Percentiles rank a stretch among this genome's conserved stretches.
phyloP scores from a whole-genome alignment of 208 protist genomes.

The Strigomonas culicis region DNA sequence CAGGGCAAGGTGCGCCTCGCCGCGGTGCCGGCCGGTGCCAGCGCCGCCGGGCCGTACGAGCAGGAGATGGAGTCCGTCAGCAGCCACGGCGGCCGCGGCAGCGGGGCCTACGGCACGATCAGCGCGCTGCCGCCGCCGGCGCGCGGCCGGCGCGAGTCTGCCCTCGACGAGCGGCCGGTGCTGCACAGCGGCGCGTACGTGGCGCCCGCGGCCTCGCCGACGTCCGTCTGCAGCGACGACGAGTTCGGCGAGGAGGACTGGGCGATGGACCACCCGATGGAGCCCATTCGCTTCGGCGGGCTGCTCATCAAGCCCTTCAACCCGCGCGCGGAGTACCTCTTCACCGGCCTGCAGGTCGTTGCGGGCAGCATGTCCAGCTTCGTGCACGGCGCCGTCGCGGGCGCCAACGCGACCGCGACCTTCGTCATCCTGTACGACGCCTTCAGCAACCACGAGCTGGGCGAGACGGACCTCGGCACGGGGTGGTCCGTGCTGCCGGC shows the following conservation, averaged over 20 bases:
- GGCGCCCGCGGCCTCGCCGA: conserved; percentile 10
- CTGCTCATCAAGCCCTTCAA: conserved; percentile 81
- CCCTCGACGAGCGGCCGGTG: background rate
- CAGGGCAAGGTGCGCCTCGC: conserved; percentile 37
- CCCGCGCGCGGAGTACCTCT: conserved; percentile 80
- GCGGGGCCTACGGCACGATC: background rate
- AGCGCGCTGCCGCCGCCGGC: background rate
- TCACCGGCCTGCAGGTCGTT: conserved; percentile 80
- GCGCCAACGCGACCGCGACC: conserved; percentile 77
- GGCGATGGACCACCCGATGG: conserved; percentile 71
- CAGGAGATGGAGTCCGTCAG: background rate
- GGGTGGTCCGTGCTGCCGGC: conserved; percentile 70
- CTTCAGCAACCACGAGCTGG: conserved; percentile 65
- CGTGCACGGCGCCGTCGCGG: conserved; percentile 80
- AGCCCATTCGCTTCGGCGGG: conserved; percentile 66
- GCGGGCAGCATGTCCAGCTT: conserved; percentile 85
- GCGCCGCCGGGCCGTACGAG: no score
- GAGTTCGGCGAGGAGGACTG: conserved; percentile 74
- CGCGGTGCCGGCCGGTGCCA: conserved; percentile 21
- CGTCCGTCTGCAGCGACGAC: conserved; percentile 36
- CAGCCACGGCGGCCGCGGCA: conserved; percentile 17
- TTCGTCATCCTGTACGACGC: conserved; percentile 80
- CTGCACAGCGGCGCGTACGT: conserved; percentile 13
- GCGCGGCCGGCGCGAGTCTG: background rate
- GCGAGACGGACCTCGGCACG: conserved; percentile 37